These are phyloP conservation scores for Thuja plicata DNA, from an alignment of 83 land plant genomes.

Conservation along the genomic window DNA sequence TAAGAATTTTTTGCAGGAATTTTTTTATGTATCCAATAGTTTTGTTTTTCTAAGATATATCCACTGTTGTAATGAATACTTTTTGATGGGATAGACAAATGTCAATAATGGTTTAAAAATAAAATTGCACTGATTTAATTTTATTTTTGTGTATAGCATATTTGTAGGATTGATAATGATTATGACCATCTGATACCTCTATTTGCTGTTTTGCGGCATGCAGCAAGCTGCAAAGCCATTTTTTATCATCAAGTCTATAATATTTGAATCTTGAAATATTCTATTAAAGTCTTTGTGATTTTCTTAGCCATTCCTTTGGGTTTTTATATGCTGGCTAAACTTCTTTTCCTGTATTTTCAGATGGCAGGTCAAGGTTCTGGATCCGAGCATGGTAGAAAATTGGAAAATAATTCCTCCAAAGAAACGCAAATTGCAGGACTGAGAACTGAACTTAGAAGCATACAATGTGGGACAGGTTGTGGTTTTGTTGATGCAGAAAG, in stretches of 20 bases:
- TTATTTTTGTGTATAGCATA: background rate
- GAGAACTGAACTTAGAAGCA: background rate
- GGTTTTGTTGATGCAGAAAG: constrained; percentile 22
- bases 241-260: background rate
- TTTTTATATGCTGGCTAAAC: background rate
- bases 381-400: background rate
- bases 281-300: background rate
- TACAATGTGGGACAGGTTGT: constrained; percentile 22
- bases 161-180: background rate
- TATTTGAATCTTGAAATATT: background rate
- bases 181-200: background rate
- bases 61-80: background rate
- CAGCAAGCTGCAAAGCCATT: background rate
- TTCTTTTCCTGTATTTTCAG: constrained; percentile 4
- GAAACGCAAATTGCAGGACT: background rate
- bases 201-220: background rate
- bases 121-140: background rate
- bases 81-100: background rate
- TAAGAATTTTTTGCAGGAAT: no score
- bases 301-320: background rate
- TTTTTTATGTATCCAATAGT: no score
- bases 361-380: constrained; percentile 2
- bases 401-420: background rate
- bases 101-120: background rate
- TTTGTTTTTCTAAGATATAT: no score